phyloP scores from a whole-genome alignment of 2,329 filamentous ascomycete genomes.

The Calonectria montana region DNA sequence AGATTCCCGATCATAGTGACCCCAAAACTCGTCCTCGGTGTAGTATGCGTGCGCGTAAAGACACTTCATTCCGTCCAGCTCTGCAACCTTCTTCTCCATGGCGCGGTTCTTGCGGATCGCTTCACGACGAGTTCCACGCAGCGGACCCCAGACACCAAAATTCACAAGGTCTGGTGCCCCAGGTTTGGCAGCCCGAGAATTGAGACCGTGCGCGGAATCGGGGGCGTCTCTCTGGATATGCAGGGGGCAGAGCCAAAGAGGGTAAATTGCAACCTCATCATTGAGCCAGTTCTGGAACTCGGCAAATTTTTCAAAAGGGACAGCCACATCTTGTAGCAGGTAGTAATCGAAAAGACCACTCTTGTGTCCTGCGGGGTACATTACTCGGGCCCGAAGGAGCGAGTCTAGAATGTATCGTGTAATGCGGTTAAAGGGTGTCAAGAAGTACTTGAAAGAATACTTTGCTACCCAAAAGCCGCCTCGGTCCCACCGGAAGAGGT shows the following conservation, averaged over 20 bases:
- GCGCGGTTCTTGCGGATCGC: constrained; percentile 68
- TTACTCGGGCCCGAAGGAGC: constrained; percentile 71
- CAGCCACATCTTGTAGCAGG: constrained; percentile 73
- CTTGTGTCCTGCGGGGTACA: constrained; percentile 74
- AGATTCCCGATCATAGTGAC: constrained; percentile 67
- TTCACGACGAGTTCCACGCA: constrained; percentile 53
- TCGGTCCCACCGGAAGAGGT: constrained; percentile 78
- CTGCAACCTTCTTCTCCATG: constrained; percentile 69
- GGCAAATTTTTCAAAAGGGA: constrained; percentile 56
- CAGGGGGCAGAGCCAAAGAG: constrained; percentile 68
- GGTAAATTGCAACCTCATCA: constrained; percentile 59
- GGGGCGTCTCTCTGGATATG: constrained; percentile 55
- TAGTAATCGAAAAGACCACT: constrained; percentile 69
- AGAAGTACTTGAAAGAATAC: constrained; percentile 73
- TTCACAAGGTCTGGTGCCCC: constrained; percentile 62
- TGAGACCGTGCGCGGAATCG: constrained; percentile 58
- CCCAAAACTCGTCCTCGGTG: constrained; percentile 76
- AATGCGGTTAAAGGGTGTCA: constrained; percentile 72
- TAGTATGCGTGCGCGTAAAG: constrained; percentile 78
- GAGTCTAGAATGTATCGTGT: constrained; percentile 71
- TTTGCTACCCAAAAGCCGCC: constrained; percentile 76
- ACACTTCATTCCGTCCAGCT: constrained; percentile 75
- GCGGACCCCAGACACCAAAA: constrained; percentile 72
- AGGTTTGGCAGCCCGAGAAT: constrained; percentile 57
- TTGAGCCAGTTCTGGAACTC: constrained; percentile 63